These are phyloP conservation scores for Tylopilus sp. DNA, from an alignment of 768 basidiomycete species.

Conservation along the genomic window DNA sequence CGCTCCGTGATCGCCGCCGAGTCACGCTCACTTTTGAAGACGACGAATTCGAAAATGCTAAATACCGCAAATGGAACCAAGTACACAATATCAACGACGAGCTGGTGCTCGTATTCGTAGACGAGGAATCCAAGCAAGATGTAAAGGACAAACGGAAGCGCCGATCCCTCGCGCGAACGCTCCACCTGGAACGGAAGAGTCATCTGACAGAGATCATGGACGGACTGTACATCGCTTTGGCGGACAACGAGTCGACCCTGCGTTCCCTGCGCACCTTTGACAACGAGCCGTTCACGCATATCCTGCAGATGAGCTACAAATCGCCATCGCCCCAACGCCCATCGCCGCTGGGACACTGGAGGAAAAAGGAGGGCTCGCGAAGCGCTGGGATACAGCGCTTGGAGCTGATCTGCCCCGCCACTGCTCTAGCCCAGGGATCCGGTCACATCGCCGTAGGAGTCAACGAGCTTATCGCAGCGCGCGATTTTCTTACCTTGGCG, in stretches of 20 bases:
- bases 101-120: slow-evolving; percentile 5
- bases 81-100: neutral
- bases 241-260: slow-evolving; percentile 10
- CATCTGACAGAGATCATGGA: slow-evolving; percentile 13
- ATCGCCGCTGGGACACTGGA: neutral
- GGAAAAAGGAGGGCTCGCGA: neutral
- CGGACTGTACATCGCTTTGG: slow-evolving; percentile 19
- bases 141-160: neutral
- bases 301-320: slow-evolving; percentile 15
- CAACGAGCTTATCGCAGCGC: slow-evolving; percentile 36
- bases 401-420: neutral
- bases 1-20: no score
- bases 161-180: neutral
- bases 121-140: neutral
- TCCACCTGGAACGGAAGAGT: neutral
- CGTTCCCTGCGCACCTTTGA: slow-evolving; percentile 9
- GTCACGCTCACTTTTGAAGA: no score
- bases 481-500: slow-evolving; percentile 42
- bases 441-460: slow-evolving; percentile 26
- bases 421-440: neutral
- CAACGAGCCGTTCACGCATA: slow-evolving; percentile 16
- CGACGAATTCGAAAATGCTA: no score
- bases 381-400: neutral
- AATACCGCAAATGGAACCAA: slow-evolving; percentile 1
- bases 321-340: neutral